Base-by-base conservation (phyloP, 176 grass and related monocot species). In the Saccharum officinarum region DNA sequence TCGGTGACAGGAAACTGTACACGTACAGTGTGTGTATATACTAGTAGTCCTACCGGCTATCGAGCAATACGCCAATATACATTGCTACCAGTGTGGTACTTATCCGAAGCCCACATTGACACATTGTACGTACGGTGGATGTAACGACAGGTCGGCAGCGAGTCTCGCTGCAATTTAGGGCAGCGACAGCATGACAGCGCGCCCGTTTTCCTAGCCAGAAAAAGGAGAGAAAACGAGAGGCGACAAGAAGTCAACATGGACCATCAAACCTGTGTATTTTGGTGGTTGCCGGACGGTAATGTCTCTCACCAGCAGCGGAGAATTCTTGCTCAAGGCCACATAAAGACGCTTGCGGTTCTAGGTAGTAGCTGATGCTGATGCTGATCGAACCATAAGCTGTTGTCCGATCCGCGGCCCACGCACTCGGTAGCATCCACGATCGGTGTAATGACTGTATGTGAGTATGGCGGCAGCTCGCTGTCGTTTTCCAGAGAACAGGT, bases 321-420 rank as follows among this genome's bases (percentile, higher is more conserved):
- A 50, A 37, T 41, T 67, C 42, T 52, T 33, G 34, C 42, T 66
- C 81, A 18, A 12, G 65, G 28, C 45, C 44, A n/a, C 39, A 25
- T 17, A 80, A 75, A 80, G 59, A 60, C 33, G 44, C 69, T 28
- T 14, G 8, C 36, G 1, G 41, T 55, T 71, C 52, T 83, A 49
- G 80, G 73, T 75, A 50, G 41, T 13, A 14, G 7, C 39, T 11
- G 39, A 8, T 8, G 11, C 9, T 12, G 34, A 20, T 10, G 1
- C 3, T 49, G 44, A 71, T 66, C 38, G 61, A 36, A 61, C 66
- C 8, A 31, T 25, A 23, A 66, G 67, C 31, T 67, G 66, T 2
- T 54, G 87, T 67, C 81, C 82, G 73, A 88, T 67, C 68, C 10
- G 4, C 55, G 28, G 12, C 54, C 39, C 16, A n/a, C 16, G 15